Evolutionary conservation across 2,329 filamentous ascomycete species (phyloP).

Genomic region (Penicillium palitans): DNA sequence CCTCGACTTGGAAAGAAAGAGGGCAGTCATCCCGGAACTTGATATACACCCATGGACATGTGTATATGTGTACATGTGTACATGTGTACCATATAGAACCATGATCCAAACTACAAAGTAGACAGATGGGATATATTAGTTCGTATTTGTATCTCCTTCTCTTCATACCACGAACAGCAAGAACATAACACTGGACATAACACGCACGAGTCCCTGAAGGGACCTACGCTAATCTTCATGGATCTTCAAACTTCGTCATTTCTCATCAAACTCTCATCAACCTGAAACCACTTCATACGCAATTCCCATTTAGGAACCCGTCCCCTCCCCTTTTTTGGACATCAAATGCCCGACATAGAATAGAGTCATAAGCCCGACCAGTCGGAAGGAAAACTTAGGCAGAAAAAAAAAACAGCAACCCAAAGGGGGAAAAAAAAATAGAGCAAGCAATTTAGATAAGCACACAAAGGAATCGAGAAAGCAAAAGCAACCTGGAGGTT

Average conservation of each 20-base stretch:
- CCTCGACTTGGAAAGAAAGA: not conserved
- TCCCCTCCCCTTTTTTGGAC: conserved; percentile 8
- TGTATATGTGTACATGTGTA: not conserved
- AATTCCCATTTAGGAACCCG: conserved; percentile 8
- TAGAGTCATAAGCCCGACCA: conserved; percentile 17
- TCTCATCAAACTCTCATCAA: conserved; percentile 15
- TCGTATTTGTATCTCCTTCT: conserved; percentile 25
- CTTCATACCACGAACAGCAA: conserved; percentile 15
- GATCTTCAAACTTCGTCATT: conserved; percentile 14
- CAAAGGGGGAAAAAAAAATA: conserved; percentile 11
- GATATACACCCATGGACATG: not conserved
- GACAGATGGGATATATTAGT: conserved; percentile 18
- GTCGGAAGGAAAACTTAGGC: conserved; percentile 11
- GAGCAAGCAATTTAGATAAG: conserved; percentile 27
- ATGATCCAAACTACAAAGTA: not conserved
- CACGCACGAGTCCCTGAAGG: conserved; percentile 13
- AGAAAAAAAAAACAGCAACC: conserved; percentile 5
- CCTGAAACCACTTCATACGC: conserved; percentile 8
- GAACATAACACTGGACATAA: conserved; percentile 18
- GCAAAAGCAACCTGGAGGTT: conserved; percentile 17
- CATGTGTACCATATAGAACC: not conserved
- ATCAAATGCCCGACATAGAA: conserved; percentile 18
- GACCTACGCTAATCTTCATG: conserved; percentile 10
- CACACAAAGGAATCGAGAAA: conserved; percentile 16
- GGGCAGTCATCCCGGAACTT: not conserved